These are phyloP conservation scores for Chrysosporium queenslandicum DNA, from an alignment of 2,329 filamentous ascomycete species.

Conservation along the genomic window DNA sequence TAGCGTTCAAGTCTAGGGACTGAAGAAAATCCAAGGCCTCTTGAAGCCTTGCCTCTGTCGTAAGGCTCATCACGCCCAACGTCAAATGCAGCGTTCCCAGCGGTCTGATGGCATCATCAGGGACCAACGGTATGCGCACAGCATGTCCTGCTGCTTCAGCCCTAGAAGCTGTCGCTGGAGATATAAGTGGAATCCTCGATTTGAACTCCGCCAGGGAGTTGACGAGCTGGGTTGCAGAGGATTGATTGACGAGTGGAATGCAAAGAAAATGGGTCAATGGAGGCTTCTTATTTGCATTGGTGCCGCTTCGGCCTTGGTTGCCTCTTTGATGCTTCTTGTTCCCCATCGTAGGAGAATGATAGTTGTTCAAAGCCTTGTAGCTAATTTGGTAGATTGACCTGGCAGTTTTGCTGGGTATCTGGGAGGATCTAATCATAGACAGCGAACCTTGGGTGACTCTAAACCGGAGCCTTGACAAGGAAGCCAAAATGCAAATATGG, in stretches of 20 bases:
- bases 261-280: constrained; percentile 40
- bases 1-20: constrained; percentile 35
- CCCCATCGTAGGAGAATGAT: constrained; percentile 5
- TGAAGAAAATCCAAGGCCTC: constrained; percentile 39
- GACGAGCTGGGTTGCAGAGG: constrained; percentile 56
- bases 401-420: background rate
- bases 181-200: constrained; percentile 40
- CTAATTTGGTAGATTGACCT: background rate
- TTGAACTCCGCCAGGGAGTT: constrained; percentile 52
- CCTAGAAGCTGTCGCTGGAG: constrained; percentile 11
- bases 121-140: constrained; percentile 42
- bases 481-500: too few relatives aligned
- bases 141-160: constrained; percentile 22
- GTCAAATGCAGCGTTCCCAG: constrained; percentile 76
- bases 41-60: constrained; percentile 40
- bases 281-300: constrained; percentile 16
- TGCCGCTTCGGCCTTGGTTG: background rate
- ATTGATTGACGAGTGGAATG: constrained; percentile 51
- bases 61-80: constrained; percentile 72
- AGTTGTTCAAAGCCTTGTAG: background rate
- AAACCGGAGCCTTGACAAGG: too few relatives aligned
- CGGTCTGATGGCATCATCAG: constrained; percentile 60
- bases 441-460: background rate
- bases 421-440: constrained; percentile 1
- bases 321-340: background rate